A percentile compares a stretch with the other conserved stretches of the same genome.
These are phyloP conservation scores for Thalassiosira mediterranea DNA, from an alignment of 352 stramenopile genomes.

Conservation along the genomic window DNA sequence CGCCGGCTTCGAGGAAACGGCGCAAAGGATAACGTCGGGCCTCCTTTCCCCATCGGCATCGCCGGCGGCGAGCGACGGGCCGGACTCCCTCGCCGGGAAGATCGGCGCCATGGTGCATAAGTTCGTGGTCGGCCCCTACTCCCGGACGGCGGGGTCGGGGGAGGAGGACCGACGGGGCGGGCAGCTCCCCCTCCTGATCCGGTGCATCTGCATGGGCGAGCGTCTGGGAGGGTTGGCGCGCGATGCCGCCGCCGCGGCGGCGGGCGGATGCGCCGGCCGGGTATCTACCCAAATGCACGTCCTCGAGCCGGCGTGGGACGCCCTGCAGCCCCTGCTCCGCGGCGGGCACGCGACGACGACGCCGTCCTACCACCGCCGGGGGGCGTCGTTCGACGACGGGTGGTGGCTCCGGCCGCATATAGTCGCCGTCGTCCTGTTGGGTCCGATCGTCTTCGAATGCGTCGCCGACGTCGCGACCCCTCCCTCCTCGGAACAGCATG, in stretches of 20 bases:
- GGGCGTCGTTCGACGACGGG: not conserved
- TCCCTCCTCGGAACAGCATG: not conserved
- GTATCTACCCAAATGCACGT: constrained; percentile 34
- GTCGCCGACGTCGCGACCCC: constrained; percentile 3
- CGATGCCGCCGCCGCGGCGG: too few relatives aligned
- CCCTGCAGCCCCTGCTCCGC: constrained; percentile 31
- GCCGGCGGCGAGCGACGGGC: not conserved
- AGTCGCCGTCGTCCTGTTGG: constrained; percentile 28
- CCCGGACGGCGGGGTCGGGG: not conserved
- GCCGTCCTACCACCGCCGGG: not conserved
- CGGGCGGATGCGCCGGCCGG: constrained; percentile 1
- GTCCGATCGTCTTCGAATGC: constrained; percentile 37
- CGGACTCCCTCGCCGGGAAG: not conserved
- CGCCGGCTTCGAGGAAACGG: not conserved
- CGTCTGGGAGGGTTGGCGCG: constrained; percentile 5
- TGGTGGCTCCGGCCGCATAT: constrained; percentile 20
- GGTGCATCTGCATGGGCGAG: constrained; percentile 25
- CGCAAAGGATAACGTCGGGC: not conserved
- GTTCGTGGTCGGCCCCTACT: constrained; percentile 21
- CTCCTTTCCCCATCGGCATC: not conserved
- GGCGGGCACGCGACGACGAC: not conserved
- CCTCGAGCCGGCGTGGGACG: constrained; percentile 35
- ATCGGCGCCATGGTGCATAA: constrained; percentile 13
- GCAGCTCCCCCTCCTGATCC: constrained; percentile 29
- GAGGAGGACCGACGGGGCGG: not conserved